Conservation (phyloP, 1,139 yeast genomes). For the Yamadazyma siamensis region DNA sequence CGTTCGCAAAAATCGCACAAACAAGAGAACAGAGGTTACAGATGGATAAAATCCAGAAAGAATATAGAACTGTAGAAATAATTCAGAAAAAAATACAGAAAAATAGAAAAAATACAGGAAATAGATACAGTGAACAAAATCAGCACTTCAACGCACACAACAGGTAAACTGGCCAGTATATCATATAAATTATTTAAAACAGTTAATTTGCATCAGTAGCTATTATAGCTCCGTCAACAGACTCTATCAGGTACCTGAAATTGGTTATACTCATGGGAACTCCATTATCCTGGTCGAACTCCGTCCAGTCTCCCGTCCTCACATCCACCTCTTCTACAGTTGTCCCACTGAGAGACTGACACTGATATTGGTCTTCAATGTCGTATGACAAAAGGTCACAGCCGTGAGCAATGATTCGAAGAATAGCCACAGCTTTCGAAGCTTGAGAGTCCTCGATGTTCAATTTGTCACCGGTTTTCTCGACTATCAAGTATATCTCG, state of each 20-base stretch:
- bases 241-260: slow-evolving; percentile 42
- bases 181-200: too few relatives aligned
- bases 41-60: too few relatives aligned
- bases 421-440: slow-evolving; percentile 27
- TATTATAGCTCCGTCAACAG: too few relatives aligned
- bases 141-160: too few relatives aligned
- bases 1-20: too few relatives aligned
- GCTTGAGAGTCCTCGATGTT: slow-evolving; percentile 16
- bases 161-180: too few relatives aligned
- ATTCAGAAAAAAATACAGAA: background rate
- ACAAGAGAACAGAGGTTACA: too few relatives aligned
- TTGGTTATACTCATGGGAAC: slow-evolving; percentile 77
- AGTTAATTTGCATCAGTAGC: too few relatives aligned
- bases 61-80: too few relatives aligned
- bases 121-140: too few relatives aligned
- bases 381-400: slow-evolving; percentile 61
- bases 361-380: slow-evolving; percentile 64
- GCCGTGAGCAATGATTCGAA: slow-evolving; percentile 81
- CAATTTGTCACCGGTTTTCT: slow-evolving; percentile 18
- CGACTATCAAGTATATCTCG: slow-evolving; percentile 9
- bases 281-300: slow-evolving; percentile 76
- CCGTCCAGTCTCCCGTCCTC: slow-evolving; percentile 82
- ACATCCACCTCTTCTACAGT: slow-evolving; percentile 60
- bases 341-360: slow-evolving; percentile 46
- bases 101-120: background rate